Evolutionary conservation across 257 asterid species (phyloP).

Genomic region (Parsonsia alboflavescens): DNA sequence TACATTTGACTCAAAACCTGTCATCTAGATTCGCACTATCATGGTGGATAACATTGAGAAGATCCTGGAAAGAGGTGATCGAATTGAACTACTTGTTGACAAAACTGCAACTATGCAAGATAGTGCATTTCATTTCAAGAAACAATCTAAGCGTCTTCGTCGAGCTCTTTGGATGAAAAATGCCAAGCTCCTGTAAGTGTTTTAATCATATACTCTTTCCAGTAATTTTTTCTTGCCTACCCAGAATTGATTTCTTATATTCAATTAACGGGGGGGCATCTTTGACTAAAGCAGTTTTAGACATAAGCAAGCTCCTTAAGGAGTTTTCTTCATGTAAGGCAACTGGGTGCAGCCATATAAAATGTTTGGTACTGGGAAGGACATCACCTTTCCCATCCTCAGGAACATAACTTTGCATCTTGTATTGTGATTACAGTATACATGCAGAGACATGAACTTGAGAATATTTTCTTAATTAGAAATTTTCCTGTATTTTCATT

Average conservation of each 20-base stretch:
- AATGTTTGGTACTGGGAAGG: background rate
- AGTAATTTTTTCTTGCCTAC: background rate
- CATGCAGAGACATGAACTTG: background rate
- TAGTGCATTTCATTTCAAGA: constrained; percentile 90
- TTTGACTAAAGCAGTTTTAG: background rate
- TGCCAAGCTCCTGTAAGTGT: constrained; percentile 88
- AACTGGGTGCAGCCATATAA: background rate
- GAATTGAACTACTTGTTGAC: constrained; percentile 95
- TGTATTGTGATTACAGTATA: background rate
- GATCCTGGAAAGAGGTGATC: constrained; percentile 94
- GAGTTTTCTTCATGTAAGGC: background rate
- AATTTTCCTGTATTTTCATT: background rate
- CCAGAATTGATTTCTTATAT: background rate
- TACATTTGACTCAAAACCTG: constrained; percentile 19
- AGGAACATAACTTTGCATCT: background rate
- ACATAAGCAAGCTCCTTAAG: background rate
- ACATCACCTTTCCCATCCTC: background rate
- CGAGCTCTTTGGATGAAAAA: constrained; percentile 98
- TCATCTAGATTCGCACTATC: constrained; percentile 76
- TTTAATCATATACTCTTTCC: background rate
- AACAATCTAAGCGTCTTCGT: constrained; percentile 93
- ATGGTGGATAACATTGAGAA: constrained; percentile 99
- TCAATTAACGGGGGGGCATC: background rate
- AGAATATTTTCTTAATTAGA: background rate
- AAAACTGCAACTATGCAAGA: constrained; percentile 99